A percentile compares a stretch with the other conserved stretches of the same genome.
These are phyloP conservation scores for Leccinum longicurvipes DNA, from an alignment of 768 basidiomycete genomes.

Conservation along the genomic window DNA sequence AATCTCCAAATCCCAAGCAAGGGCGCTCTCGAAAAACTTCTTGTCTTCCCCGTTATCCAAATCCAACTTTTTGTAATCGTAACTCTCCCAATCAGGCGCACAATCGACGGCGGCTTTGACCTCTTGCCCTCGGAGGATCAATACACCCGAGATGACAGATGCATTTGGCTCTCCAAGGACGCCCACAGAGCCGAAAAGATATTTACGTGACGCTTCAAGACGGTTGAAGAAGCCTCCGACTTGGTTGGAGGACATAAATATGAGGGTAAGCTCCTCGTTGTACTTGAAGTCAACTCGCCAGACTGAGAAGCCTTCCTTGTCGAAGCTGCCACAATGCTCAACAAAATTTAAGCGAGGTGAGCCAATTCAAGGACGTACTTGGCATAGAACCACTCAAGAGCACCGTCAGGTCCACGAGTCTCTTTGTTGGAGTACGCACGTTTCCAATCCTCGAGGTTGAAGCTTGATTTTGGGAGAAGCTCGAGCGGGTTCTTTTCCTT, in stretches of 20 bases:
- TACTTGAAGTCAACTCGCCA: conserved; percentile 98
- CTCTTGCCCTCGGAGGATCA: conserved; percentile 83
- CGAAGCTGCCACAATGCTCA: conserved; percentile 54
- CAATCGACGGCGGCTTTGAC: conserved; percentile 65
- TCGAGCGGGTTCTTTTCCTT: conserved; percentile 96
- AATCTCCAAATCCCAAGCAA: conserved; percentile 91
- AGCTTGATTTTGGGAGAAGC: conserved; percentile 78
- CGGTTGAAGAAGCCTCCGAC: conserved; percentile 97
- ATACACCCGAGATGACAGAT: conserved; percentile 74
- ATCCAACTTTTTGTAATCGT: conserved; percentile 76
- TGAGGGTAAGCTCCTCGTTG: conserved; percentile 86
- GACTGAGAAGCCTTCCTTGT: conserved; percentile 83
- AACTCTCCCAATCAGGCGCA: conserved; percentile 92
- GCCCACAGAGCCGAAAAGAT: conserved; percentile 90
- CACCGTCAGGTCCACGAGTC: conserved; percentile 77
- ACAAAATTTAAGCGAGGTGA: background rate
- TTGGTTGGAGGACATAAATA: conserved; percentile 94
- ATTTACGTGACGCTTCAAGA: conserved; percentile 94
- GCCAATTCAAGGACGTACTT: conserved; percentile 50
- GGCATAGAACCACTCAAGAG: conserved; percentile 96
- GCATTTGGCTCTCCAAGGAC: conserved; percentile 81
- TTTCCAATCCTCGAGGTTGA: conserved; percentile 97
- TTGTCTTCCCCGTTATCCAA: conserved; percentile 71
- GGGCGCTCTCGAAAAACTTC: conserved; percentile 86
- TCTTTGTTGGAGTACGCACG: conserved; percentile 97